These are phyloP conservation scores for Boletellus ananas DNA, from an alignment of 768 basidiomycete genomes.

Conservation along the genomic window DNA sequence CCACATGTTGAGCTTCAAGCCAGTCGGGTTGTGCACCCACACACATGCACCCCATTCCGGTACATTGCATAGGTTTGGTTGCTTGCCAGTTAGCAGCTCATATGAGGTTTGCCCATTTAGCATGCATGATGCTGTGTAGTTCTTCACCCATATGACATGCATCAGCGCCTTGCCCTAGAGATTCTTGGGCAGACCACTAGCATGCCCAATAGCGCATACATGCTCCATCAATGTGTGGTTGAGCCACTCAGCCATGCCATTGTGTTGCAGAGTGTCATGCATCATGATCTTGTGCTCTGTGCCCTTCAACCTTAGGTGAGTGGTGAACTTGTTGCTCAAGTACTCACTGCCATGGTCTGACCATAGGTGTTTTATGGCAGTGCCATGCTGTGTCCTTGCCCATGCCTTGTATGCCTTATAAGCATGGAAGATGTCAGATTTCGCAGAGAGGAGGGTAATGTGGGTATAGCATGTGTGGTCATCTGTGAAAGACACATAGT, in stretches of 20 bases:
- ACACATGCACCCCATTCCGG: neutral
- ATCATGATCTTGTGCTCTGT: too few relatives aligned
- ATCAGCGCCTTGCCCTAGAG: neutral
- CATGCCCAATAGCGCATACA: neutral
- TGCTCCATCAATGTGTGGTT: neutral
- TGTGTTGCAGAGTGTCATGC: neutral
- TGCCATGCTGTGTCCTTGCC: neutral
- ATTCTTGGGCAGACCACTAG: neutral
- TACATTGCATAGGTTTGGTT: neutral
- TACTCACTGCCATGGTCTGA: constrained; percentile 31
- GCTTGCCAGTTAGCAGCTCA: neutral
- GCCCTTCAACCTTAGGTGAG: too few relatives aligned
- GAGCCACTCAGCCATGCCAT: neutral
- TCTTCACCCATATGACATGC: constrained; percentile 5
- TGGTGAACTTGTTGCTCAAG: too few relatives aligned
- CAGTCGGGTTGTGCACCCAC: neutral
- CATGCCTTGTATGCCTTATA: constrained; percentile 4
- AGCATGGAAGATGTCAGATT: constrained; percentile 4
- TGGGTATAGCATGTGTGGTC: constrained; percentile 2
- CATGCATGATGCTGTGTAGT: neutral
- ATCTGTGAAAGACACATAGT: constrained; percentile 11
- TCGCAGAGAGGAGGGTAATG: too few relatives aligned
- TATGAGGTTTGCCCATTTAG: neutral
- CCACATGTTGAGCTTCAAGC: neutral
- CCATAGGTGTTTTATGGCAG: neutral